Conservation (phyloP, 495 filamentous ascomycete species). For the Lentithecium fluviatile region DNA sequence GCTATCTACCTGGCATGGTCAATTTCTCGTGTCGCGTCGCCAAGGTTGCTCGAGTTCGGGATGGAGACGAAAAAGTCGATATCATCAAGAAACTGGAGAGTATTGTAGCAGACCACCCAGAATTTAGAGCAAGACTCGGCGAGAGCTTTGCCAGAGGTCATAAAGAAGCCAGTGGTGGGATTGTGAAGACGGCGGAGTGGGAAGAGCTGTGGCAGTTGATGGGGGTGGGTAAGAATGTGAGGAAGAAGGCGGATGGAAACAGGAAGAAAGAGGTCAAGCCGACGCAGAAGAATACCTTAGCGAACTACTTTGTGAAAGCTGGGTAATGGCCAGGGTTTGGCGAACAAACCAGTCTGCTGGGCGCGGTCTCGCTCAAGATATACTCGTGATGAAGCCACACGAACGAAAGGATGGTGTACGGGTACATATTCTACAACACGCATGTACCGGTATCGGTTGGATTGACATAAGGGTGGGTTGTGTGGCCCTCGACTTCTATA, state of each 20-base stretch:
- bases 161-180: slow-evolving; percentile 58
- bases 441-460: no score
- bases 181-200: slow-evolving; percentile 53
- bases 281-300: slow-evolving; percentile 51
- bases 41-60: slow-evolving; percentile 45
- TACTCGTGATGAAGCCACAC: no score
- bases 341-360: no score
- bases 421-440: no score
- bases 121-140: slow-evolving; percentile 51
- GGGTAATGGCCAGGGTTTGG: not conserved
- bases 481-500: not conserved
- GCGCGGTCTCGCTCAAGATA: no score
- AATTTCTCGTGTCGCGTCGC: slow-evolving; percentile 61
- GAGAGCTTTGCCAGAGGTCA: slow-evolving; percentile 59
- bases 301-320: slow-evolving; percentile 46
- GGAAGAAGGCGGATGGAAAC: slow-evolving; percentile 28
- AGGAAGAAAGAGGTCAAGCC: slow-evolving; percentile 40
- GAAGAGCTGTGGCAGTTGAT: slow-evolving; percentile 57
- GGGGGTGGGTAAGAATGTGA: slow-evolving; percentile 52
- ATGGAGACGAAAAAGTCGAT: slow-evolving; percentile 52
- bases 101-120: slow-evolving; percentile 46
- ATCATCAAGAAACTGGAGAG: slow-evolving; percentile 53
- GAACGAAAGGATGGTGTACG: no score
- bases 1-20: slow-evolving; percentile 55
- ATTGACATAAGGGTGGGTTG: no score